Percentiles rank a stretch among this genome's conserved stretches.
phyloP scores from a whole-genome alignment of 2,329 filamentous ascomycete genomes.

The Epicoccum sorghinum region DNA sequence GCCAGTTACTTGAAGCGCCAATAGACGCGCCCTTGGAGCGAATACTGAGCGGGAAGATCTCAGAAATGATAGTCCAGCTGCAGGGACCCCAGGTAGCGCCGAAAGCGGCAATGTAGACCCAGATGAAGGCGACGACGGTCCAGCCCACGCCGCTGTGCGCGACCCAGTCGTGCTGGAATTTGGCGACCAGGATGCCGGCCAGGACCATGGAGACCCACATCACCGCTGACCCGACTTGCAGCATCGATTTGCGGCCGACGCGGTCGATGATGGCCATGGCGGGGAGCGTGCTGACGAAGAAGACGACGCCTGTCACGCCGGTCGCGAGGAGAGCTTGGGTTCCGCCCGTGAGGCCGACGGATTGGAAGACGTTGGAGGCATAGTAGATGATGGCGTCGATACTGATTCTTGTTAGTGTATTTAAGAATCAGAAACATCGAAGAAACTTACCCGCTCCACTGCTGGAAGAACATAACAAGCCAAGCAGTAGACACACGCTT shows the following conservation, averaged over 20 bases:
- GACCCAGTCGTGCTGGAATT: conserved; percentile 35
- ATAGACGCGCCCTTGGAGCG: conserved; percentile 48
- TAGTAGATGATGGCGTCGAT: conserved; percentile 60
- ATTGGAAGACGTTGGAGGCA: conserved; percentile 64
- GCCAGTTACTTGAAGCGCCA: conserved; percentile 46
- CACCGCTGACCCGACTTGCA: conserved; percentile 57
- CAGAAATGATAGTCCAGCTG: conserved; percentile 36
- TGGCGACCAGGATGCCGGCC: conserved; percentile 35
- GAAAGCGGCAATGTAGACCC: conserved; percentile 39
- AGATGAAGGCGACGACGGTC: conserved; percentile 40
- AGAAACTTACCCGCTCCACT: conserved; percentile 47
- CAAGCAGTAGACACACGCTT: conserved; percentile 54
- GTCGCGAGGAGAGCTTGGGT: conserved; percentile 66
- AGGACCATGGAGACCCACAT: conserved; percentile 45
- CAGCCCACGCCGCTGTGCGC: conserved; percentile 31
- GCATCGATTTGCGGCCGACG: conserved; percentile 62
- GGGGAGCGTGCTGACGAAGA: conserved; percentile 63
- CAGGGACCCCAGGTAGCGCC: conserved; percentile 39
- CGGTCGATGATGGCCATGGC: conserved; percentile 62
- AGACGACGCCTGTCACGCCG: conserved; percentile 64
- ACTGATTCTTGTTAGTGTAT: background rate
- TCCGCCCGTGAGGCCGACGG: conserved; percentile 61
- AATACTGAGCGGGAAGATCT: conserved; percentile 47
- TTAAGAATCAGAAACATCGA: background rate
- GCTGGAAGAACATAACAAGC: conserved; percentile 58